A percentile compares a stretch with the other conserved stretches of the same genome.
These are phyloP conservation scores for Ottelia alismoides DNA, from an alignment of 106 monocot species.

Conservation along the genomic window DNA sequence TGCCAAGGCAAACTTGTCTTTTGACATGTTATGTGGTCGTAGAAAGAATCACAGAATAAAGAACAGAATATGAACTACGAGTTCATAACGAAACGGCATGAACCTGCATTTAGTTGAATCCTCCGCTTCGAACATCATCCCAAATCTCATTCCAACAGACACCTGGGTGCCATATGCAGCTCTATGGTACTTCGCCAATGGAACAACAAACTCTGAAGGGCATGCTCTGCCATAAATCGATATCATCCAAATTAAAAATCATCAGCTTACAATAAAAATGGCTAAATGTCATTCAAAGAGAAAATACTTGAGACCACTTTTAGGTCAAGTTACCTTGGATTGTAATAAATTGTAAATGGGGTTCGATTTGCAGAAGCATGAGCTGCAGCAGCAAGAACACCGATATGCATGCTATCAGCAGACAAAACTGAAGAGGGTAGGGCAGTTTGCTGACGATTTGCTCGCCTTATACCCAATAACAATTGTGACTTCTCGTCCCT, in stretches of 20 bases:
- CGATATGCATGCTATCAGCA: too few species aligned
- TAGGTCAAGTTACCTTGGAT: constrained; percentile 83
- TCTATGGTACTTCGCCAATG: constrained; percentile 57
- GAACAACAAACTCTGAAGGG: constrained; percentile 68
- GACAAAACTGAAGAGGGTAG: constrained; percentile 74
- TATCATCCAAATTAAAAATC: not conserved
- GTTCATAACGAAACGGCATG: not conserved
- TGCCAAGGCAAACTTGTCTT: too few species aligned
- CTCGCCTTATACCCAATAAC: constrained; percentile 71
- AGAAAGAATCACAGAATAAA: too few species aligned
- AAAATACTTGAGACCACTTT: too few species aligned
- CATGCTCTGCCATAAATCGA: constrained; percentile 42
- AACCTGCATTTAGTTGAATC: constrained; percentile 76
- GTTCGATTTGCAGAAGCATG: constrained; percentile 66
- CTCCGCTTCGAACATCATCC: too few species aligned
- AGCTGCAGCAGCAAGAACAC: too few species aligned
- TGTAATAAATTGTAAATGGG: constrained; percentile 80
- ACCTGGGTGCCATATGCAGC: constrained; percentile 51
- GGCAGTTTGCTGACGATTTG: constrained; percentile 42
- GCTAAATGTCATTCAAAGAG: not conserved
- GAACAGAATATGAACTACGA: too few species aligned
- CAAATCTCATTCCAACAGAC: constrained; percentile 75
- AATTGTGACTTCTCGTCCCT: constrained; percentile 86
- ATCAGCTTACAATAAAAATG: not conserved
- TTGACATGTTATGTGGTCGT: too few species aligned